phyloP scores from a whole-genome alignment of 2,329 filamentous ascomycete species.

The Meredithiella fracta region DNA sequence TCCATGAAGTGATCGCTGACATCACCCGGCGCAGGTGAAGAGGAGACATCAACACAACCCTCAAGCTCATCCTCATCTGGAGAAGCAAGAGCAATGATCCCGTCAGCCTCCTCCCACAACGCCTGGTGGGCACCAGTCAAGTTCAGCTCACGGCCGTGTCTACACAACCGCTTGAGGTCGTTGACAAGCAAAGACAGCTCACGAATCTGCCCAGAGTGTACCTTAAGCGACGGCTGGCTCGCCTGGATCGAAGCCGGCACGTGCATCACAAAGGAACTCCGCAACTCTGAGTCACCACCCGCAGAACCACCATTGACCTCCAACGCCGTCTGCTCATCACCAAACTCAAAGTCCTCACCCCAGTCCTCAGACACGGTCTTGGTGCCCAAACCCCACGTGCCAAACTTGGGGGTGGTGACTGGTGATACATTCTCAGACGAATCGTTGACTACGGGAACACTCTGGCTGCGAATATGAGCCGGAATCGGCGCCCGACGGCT shows the following conservation, averaged over 20 bases:
- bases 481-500: slow-evolving; percentile 52
- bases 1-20: slow-evolving; percentile 28
- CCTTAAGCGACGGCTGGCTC: slow-evolving; percentile 65
- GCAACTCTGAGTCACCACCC: slow-evolving; percentile 17
- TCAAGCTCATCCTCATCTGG: slow-evolving; percentile 44
- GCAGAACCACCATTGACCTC: slow-evolving; percentile 23
- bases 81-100: slow-evolving; percentile 70
- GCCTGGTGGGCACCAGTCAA: slow-evolving; percentile 42
- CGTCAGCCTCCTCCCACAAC: slow-evolving; percentile 68
- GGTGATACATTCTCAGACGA: slow-evolving; percentile 26
- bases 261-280: slow-evolving; percentile 36
- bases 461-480: slow-evolving; percentile 63
- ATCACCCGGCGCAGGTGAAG: slow-evolving; percentile 23
- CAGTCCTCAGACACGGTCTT: slow-evolving; percentile 74
- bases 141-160: slow-evolving; percentile 50
- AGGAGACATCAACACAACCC: slow-evolving; percentile 24
- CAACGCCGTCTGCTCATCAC: slow-evolving; percentile 25
- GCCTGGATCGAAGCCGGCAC: slow-evolving; percentile 67
- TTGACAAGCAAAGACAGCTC: slow-evolving; percentile 71
- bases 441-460: slow-evolving; percentile 58
- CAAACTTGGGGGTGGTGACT: slow-evolving; percentile 43
- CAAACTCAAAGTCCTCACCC: slow-evolving; percentile 80
- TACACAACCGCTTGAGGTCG: slow-evolving; percentile 61
- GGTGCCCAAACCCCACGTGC: slow-evolving; percentile 65
- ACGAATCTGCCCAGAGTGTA: slow-evolving; percentile 67